Evolutionary conservation across 2,329 filamentous ascomycete genomes (phyloP).

Genomic region (Keithomyces neogunnii): DNA sequence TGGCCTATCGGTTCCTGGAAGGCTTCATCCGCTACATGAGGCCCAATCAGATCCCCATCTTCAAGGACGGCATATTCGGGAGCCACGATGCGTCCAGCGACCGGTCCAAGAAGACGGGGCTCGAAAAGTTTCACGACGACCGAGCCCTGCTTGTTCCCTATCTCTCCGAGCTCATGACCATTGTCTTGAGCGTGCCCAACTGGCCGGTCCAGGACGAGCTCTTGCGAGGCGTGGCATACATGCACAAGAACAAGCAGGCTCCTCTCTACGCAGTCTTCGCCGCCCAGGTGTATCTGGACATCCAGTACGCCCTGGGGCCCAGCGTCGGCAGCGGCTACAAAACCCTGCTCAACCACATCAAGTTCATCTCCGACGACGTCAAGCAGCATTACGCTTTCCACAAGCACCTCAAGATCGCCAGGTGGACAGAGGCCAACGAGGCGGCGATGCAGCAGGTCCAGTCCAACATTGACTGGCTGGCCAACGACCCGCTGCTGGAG

Average conservation of each 20-base stretch:
- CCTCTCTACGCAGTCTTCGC: constrained; percentile 31
- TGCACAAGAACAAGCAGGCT: constrained; percentile 19
- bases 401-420: constrained; percentile 17
- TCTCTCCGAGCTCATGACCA: constrained; percentile 23
- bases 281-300: constrained; percentile 32
- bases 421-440: constrained; percentile 13
- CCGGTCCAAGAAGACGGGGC: constrained; percentile 14
- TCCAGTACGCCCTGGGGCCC: constrained; percentile 23
- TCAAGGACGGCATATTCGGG: constrained; percentile 17
- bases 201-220: constrained; percentile 27
- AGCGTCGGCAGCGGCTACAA: constrained; percentile 5
- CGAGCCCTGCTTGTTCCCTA: constrained; percentile 22
- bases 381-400: constrained; percentile 18
- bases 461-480: not conserved
- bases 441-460: constrained; percentile 4
- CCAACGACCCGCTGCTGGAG: not conserved
- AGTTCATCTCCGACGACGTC: not conserved
- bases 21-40: constrained; percentile 5
- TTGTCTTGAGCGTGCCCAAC: constrained; percentile 5
- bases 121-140: constrained; percentile 27
- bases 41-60: constrained; percentile 9
- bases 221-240: constrained; percentile 23
- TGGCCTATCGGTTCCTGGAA: constrained; percentile 2
- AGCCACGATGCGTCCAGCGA: constrained; percentile 18
- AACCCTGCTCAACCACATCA: not conserved